Conservation (phyloP, 202 grass and related monocot species). For the Tripidium arundinaceum region DNA sequence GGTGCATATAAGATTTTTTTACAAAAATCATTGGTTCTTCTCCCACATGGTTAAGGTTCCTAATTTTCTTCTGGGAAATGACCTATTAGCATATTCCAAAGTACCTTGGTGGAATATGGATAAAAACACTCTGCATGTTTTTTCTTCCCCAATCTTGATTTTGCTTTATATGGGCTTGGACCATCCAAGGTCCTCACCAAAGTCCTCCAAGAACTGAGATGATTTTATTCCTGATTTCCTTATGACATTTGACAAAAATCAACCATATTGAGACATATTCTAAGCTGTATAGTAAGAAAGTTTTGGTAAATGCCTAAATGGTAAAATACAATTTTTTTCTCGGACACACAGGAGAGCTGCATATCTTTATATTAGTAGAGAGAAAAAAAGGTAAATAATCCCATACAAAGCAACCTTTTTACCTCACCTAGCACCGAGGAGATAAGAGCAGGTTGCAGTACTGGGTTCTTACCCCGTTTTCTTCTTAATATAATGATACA, state of each 20-base stretch:
- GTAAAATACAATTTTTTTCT: not conserved
- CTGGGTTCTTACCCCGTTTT: too few species aligned
- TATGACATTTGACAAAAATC: conserved; percentile 13
- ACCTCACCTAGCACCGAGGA: too few species aligned
- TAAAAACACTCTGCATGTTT: not conserved
- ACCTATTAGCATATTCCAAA: not conserved
- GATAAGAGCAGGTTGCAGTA: too few species aligned
- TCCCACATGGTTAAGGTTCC: not conserved
- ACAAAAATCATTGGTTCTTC: not conserved
- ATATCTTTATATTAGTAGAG: too few species aligned
- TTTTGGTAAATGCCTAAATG: not conserved
- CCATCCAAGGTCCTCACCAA: not conserved
- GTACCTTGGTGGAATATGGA: not conserved
- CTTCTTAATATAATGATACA: too few species aligned
- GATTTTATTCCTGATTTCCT: not conserved
- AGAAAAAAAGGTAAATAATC: too few species aligned
- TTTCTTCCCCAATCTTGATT: not conserved
- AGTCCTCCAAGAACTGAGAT: not conserved
- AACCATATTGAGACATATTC: not conserved
- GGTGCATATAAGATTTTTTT: too few species aligned
- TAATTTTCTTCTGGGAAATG: not conserved
- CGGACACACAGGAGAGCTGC: too few species aligned
- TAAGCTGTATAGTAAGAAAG: not conserved
- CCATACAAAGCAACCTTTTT: too few species aligned
- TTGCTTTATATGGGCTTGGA: not conserved